These are phyloP conservation scores for Ceratocystis cacaofunesta DNA, from an alignment of 2,329 filamentous ascomycete genomes.

Conservation along the genomic window DNA sequence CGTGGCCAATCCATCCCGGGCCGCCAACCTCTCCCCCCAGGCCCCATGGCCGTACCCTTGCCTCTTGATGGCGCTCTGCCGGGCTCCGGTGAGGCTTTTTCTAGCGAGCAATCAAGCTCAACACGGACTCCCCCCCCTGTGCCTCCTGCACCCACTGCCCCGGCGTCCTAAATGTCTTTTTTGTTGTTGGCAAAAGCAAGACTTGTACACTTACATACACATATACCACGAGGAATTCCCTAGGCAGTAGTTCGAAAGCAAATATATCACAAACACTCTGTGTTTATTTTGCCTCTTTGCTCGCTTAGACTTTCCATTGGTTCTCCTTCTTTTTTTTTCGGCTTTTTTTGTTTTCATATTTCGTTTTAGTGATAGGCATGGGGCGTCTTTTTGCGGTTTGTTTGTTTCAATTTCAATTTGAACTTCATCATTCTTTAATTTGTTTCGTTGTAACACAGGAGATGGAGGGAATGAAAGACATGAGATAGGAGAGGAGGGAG, in stretches of 20 bases:
- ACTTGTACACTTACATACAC: constrained; percentile 4
- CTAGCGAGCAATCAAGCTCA: constrained; percentile 7
- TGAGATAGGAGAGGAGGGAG: not conserved
- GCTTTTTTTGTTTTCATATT: not conserved
- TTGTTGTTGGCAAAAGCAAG: not conserved
- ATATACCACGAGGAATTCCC: not conserved
- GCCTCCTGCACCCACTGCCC: constrained; percentile 11
- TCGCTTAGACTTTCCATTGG: not conserved
- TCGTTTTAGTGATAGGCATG: not conserved
- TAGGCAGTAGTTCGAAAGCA: not conserved
- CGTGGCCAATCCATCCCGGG: constrained; percentile 65
- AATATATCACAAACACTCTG: not conserved
- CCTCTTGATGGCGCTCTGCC: constrained; percentile 12
- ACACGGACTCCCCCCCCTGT: constrained; percentile 11
- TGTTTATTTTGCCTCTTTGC: not conserved
- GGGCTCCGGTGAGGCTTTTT: constrained; percentile 15
- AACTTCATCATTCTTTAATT: constrained; percentile 8
- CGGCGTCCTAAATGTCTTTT: constrained; percentile 9
- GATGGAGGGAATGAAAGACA: not conserved
- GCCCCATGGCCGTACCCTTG: constrained; percentile 41
- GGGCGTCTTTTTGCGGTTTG: constrained; percentile 1
- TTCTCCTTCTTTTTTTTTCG: not conserved
- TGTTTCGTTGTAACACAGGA: not conserved
- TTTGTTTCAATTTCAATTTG: constrained; percentile 3
- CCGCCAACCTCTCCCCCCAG: constrained; percentile 37